Conservation (phyloP, 2,329 filamentous ascomycete species). For the Claviceps maximensis region DNA sequence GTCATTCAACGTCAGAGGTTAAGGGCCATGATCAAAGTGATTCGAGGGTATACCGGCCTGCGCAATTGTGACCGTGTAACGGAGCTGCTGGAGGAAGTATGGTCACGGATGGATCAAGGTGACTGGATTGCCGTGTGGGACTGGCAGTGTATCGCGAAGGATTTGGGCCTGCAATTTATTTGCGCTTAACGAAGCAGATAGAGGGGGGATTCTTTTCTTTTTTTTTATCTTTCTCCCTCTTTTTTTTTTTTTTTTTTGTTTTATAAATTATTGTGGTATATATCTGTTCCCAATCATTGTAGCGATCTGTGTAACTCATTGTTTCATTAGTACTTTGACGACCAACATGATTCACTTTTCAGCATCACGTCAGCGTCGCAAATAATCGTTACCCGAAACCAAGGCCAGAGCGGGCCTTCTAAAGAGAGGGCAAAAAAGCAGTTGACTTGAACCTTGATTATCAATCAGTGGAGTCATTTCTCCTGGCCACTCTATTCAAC, state of each 20-base stretch:
- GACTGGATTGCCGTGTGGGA: conserved; percentile 50
- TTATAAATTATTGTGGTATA: too few relatives aligned
- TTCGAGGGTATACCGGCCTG: conserved; percentile 46
- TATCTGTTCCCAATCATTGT: too few relatives aligned
- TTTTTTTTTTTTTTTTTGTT: not conserved
- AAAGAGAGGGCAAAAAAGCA: too few relatives aligned
- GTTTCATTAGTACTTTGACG: too few relatives aligned
- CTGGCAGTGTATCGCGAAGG: conserved; percentile 44
- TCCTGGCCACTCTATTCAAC: too few relatives aligned
- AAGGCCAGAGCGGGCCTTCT: too few relatives aligned
- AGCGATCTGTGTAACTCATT: too few relatives aligned
- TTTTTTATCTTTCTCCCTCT: not conserved
- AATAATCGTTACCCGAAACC: too few relatives aligned
- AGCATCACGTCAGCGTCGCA: too few relatives aligned
- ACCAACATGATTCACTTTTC: too few relatives aligned
- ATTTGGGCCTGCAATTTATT: conserved; percentile 42
- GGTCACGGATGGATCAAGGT: conserved; percentile 43
- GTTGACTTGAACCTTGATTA: too few relatives aligned
- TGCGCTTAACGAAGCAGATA: conserved; percentile 23
- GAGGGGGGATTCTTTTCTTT: not conserved
- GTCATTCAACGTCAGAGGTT: conserved; percentile 38
- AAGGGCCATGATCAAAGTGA: conserved; percentile 32
- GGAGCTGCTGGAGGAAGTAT: conserved; percentile 44
- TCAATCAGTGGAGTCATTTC: too few relatives aligned
- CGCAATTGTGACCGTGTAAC: conserved; percentile 41